Conservation (phyloP, 2,329 filamentous ascomycete species). For the Monilinia fructicola region DNA sequence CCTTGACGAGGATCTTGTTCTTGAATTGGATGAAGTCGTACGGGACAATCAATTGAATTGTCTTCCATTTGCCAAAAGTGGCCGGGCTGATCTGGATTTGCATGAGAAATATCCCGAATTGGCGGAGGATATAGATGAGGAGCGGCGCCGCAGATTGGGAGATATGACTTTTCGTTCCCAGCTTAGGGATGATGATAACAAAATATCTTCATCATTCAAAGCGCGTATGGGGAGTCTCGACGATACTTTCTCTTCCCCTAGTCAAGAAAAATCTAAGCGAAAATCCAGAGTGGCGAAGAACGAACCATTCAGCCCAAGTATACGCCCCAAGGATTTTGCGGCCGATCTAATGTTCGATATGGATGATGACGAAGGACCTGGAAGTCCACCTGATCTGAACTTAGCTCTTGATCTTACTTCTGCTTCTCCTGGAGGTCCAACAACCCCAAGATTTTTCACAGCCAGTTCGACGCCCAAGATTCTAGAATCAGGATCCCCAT, state of each 20-base stretch:
- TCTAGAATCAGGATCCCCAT: conserved; percentile 16
- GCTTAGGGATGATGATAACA: conserved; percentile 65
- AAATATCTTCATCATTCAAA: conserved; percentile 59
- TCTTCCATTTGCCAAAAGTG: conserved; percentile 75
- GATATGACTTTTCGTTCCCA: conserved; percentile 69
- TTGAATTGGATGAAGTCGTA: conserved; percentile 77
- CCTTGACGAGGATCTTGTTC: conserved; percentile 78
- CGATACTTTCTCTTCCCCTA: conserved; percentile 49
- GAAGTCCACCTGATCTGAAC: conserved; percentile 9
- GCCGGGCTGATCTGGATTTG: conserved; percentile 64
- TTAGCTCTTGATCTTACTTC: conserved; percentile 18
- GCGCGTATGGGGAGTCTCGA: conserved; percentile 63
- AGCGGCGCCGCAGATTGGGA: conserved; percentile 67
- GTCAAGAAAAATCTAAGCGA: conserved; percentile 46
- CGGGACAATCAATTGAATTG: conserved; percentile 78
- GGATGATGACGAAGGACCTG: conserved; percentile 60
- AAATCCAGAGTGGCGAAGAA: conserved; percentile 51
- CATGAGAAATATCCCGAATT: conserved; percentile 50
- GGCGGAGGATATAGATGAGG: conserved; percentile 64
- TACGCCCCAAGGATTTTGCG: conserved; percentile 67
- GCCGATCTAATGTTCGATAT: conserved; percentile 89
- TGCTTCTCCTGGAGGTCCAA: conserved; percentile 1
- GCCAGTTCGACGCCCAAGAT: conserved; percentile 21
- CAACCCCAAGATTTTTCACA: conserved; percentile 13
- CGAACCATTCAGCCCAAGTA: conserved; percentile 62